Evolutionary conservation across 2,329 filamentous ascomycete species (phyloP).

Genomic region (Parascedosporium putredinis): DNA sequence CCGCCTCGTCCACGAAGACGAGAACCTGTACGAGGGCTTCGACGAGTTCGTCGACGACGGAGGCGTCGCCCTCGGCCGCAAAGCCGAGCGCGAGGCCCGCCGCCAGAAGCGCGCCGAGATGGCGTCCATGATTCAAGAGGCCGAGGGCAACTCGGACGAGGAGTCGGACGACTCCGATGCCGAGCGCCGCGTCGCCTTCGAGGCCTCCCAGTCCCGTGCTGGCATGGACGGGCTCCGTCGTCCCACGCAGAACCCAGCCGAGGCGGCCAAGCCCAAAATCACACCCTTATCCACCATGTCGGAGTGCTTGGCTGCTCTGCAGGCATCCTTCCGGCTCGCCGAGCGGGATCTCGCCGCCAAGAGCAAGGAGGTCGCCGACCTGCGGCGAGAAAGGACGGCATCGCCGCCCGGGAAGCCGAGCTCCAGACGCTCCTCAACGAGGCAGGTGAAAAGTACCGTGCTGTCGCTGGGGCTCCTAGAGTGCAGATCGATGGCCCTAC

Average conservation of each 20-base stretch:
- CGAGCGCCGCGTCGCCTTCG: conserved; percentile 70
- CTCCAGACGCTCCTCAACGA: conserved; percentile 74
- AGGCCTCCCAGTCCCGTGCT: conserved; percentile 72
- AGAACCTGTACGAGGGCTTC: conserved; percentile 87
- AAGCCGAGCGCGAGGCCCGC: conserved; percentile 64
- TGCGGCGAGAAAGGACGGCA: conserved; percentile 59
- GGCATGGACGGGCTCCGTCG: conserved; percentile 62
- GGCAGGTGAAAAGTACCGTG: conserved; percentile 56
- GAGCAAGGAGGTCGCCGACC: conserved; percentile 51
- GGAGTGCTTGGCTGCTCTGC: conserved; percentile 54
- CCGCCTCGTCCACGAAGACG: conserved; percentile 72
- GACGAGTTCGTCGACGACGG: conserved; percentile 86
- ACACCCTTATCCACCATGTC: conserved; percentile 66
- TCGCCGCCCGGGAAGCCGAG: conserved; percentile 61
- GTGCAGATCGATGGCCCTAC: conserved; percentile 13
- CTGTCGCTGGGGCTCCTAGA: conserved; percentile 28
- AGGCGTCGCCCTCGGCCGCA: conserved; percentile 64
- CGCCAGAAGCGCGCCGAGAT: conserved; percentile 64
- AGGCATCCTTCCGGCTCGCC: conserved; percentile 50
- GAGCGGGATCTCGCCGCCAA: conserved; percentile 52
- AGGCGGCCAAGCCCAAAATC: conserved; percentile 46
- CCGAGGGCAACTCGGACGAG: conserved; percentile 55
- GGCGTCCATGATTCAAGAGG: conserved; percentile 70
- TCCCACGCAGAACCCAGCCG: conserved; percentile 5
- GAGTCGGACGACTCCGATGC: conserved; percentile 60